phyloP scores from a whole-genome alignment of 768 basidiomycete species.

The Boletus vermiculosoides region DNA sequence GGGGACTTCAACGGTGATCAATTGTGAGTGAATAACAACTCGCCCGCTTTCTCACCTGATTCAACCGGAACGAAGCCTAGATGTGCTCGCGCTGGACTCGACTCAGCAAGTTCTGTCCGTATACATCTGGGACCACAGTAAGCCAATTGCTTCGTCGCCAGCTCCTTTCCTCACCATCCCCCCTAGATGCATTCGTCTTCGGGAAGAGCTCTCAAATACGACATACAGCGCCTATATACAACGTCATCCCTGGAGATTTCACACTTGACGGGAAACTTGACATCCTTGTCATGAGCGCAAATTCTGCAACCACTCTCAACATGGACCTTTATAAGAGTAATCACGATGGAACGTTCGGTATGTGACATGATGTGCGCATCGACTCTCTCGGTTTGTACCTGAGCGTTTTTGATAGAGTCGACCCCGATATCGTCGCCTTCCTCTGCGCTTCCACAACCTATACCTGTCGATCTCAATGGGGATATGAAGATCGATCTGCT shows the following conservation, averaged over 20 bases:
- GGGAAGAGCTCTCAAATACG: constrained; percentile 48
- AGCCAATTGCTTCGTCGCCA: constrained; percentile 15
- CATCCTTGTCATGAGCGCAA: constrained; percentile 80
- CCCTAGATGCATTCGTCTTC: constrained; percentile 59
- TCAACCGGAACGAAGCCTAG: constrained; percentile 51
- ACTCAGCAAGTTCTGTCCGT: constrained; percentile 77
- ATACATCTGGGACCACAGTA: constrained; percentile 82
- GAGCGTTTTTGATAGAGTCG: constrained; percentile 9
- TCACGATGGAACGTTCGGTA: constrained; percentile 65
- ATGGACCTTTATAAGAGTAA: constrained; percentile 71
- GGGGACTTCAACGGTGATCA: constrained; percentile 98
- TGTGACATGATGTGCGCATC: constrained; percentile 17
- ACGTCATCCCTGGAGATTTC: constrained; percentile 92
- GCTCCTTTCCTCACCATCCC: constrained; percentile 5
- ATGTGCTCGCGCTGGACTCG: constrained; percentile 71
- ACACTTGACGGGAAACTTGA: constrained; percentile 91
- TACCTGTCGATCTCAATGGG: constrained; percentile 83
- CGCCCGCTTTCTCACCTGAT: neutral
- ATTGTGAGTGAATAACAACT: constrained; percentile 55
- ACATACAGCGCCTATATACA: constrained; percentile 60
- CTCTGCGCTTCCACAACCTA: constrained; percentile 75
- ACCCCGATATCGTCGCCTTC: constrained; percentile 54
- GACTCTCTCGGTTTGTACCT: neutral
- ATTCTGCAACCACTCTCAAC: constrained; percentile 50
- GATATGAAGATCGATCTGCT: constrained; percentile 89